Percentiles rank a stretch among this genome's conserved stretches.
Conservation (phyloP, 805 yeast species). For the Candida hispaniensis region DNA sequence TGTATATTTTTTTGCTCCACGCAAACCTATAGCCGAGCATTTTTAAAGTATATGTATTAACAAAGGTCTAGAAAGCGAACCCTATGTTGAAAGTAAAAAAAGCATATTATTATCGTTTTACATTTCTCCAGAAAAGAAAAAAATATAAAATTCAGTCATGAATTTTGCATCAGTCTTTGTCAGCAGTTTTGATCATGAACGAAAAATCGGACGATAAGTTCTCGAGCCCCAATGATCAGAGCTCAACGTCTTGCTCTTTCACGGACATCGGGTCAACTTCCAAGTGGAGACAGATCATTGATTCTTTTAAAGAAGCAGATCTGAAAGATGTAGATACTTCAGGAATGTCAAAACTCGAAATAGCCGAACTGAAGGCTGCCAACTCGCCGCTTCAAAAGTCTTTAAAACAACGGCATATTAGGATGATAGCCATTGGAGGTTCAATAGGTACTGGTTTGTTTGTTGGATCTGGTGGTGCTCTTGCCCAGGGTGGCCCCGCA, state of each 20-base stretch:
- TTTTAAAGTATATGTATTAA: no score
- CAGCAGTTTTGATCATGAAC: no score
- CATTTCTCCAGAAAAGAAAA: no score
- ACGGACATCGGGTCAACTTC: slow-evolving; percentile 14
- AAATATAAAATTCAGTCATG: no score
- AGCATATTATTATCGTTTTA: no score
- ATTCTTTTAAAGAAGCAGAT: slow-evolving; percentile 31
- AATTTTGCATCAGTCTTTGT: no score
- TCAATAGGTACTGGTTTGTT: slow-evolving; percentile 69
- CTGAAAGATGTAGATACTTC: slow-evolving; percentile 31
- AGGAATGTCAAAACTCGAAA: slow-evolving; percentile 33
- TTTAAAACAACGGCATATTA: slow-evolving; percentile 46
- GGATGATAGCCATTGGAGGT: slow-evolving; percentile 67
- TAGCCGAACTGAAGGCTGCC: slow-evolving; percentile 36
- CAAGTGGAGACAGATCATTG: no score
- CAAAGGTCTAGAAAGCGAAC: no score
- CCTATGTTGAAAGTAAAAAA: no score
- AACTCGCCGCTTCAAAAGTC: slow-evolving; percentile 39
- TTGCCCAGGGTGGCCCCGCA: slow-evolving; percentile 50
- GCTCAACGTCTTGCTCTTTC: slow-evolving; percentile 6
- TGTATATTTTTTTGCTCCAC: no score
- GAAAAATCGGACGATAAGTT: no score
- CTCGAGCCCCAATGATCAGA: slow-evolving; percentile 13
- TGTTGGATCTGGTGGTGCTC: slow-evolving; percentile 54
- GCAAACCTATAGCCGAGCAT: no score